Evolutionary conservation across 2,329 filamentous ascomycete species (phyloP).

Genomic region (Aspergillus luchuensis): DNA sequence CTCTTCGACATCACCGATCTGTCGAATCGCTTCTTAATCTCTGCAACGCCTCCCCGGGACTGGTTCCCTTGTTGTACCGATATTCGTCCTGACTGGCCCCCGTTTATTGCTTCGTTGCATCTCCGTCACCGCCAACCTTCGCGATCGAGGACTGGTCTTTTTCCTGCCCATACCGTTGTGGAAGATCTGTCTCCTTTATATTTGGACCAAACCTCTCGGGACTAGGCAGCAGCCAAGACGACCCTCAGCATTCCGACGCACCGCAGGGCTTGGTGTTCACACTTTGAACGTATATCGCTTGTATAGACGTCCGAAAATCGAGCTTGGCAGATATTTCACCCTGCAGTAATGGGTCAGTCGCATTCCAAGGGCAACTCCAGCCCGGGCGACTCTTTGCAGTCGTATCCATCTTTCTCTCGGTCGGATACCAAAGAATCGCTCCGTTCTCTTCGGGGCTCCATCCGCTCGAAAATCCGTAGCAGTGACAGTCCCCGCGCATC

Average conservation of each 20-base stretch:
- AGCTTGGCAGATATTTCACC: slow-evolving; percentile 38
- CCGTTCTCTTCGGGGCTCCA: slow-evolving; percentile 76
- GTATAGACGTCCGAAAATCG: slow-evolving; percentile 25
- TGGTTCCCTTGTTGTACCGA: neutral
- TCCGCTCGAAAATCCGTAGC: slow-evolving; percentile 78
- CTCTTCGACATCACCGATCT: slow-evolving; percentile 11
- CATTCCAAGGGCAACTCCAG: slow-evolving; percentile 59
- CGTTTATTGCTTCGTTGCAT: slow-evolving; percentile 1
- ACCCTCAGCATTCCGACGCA: slow-evolving; percentile 31
- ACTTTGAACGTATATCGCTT: slow-evolving; percentile 25
- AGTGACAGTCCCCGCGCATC: slow-evolving; percentile 82
- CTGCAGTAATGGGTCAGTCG: slow-evolving; percentile 52
- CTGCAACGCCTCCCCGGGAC: neutral
- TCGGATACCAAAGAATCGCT: slow-evolving; percentile 92
- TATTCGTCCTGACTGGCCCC: slow-evolving; percentile 3
- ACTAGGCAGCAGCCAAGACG: slow-evolving; percentile 29
- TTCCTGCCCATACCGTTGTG: neutral
- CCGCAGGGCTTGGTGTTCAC: slow-evolving; percentile 26
- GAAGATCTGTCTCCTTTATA: slow-evolving; percentile 24
- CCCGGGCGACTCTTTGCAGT: slow-evolving; percentile 67
- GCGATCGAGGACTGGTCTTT: slow-evolving; percentile 1
- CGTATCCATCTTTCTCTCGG: slow-evolving; percentile 87
- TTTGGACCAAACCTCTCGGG: slow-evolving; percentile 9
- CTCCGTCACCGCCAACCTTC: neutral
- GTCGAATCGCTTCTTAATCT: slow-evolving; percentile 8